Evolutionary conservation across 176 grass and related monocot genomes (phyloP).

Genomic region (maize (Zea mays)): Zm-B73-REFERENCE-NAM-5.0 NC_050099.1:207618001-207618500

Average conservation of each 20-base stretch:
- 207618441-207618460: background rate
- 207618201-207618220: background rate
- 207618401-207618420: background rate
- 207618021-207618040: background rate
- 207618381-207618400: constrained; percentile 3
- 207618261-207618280: background rate
- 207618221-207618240: background rate
- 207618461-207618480: background rate
- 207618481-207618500: background rate
- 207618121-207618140: too few relatives aligned
- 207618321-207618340: background rate
- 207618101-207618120: too few relatives aligned
- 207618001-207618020: background rate
- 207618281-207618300: background rate
- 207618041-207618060: too few relatives aligned
- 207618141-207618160: background rate
- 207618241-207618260: constrained; percentile 11
- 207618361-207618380: background rate
- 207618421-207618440: constrained; percentile 1
- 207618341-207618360: constrained; percentile 1
- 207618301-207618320: background rate
- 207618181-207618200: background rate
- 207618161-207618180: background rate
- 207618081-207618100: too few relatives aligned
- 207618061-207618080: too few relatives aligned